Conservation (phyloP, 2,329 filamentous ascomycete genomes). For the Thelonectria rubi region DNA sequence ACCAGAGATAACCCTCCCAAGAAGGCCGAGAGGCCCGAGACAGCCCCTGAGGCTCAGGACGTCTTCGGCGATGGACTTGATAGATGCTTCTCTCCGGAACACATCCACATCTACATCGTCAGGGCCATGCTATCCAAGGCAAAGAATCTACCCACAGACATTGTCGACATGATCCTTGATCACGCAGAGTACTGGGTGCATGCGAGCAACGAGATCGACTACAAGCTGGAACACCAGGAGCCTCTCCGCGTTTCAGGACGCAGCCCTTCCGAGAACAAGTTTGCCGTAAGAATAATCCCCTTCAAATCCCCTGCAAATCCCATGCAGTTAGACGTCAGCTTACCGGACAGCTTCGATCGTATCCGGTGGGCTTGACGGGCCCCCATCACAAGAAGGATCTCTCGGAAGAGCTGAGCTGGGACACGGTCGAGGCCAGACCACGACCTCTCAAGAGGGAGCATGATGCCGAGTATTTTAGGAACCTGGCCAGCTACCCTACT, state of each 20-base stretch:
- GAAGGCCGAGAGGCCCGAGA: not conserved
- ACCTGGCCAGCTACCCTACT: constrained; percentile 50
- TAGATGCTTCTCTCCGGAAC: constrained; percentile 47
- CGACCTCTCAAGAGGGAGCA: constrained; percentile 40
- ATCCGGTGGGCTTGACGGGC: constrained; percentile 49
- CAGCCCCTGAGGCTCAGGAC: not conserved
- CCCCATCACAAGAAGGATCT: constrained; percentile 40
- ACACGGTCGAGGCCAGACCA: constrained; percentile 43
- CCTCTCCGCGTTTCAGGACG: constrained; percentile 38
- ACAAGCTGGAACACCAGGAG: constrained; percentile 31
- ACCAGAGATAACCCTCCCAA: not conserved
- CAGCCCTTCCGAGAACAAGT: constrained; percentile 43
- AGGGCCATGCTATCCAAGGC: constrained; percentile 58
- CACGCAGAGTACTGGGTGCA: constrained; percentile 71
- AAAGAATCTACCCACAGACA: constrained; percentile 59
- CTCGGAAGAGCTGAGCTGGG: constrained; percentile 44
- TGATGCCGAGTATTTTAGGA: constrained; percentile 43
- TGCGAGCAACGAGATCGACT: constrained; percentile 49
- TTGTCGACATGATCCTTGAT: constrained; percentile 66
- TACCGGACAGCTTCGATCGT: constrained; percentile 48
- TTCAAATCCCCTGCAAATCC: too few species aligned
- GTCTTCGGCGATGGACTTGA: constrained; percentile 10
- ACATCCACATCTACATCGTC: constrained; percentile 59
- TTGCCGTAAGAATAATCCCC: constrained; percentile 44
- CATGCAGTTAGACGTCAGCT: constrained; percentile 15